Evolutionary conservation across 352 stramenopile species (phyloP), one percentile per base, ranked within the genome.

Genomic region (Pythium myriotylum): DNA sequence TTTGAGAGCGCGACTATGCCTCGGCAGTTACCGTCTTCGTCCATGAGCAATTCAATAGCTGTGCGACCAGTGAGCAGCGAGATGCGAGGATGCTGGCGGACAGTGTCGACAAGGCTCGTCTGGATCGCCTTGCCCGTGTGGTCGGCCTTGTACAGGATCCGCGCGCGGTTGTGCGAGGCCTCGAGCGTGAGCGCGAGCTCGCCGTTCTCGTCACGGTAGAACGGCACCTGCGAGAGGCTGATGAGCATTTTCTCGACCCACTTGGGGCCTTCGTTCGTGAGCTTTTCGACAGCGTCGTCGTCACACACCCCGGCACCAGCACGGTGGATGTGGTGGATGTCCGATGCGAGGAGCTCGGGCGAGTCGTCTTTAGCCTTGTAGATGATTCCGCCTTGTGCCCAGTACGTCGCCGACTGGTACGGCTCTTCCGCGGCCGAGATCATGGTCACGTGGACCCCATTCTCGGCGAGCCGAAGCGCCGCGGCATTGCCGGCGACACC

Each of bases 371-470:
- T 67, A 32, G 81, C 79, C 62, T 92, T 92, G 78, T 98, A 98
- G 59, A 98, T 98, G 61, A 98, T 98, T 2, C 95, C 95, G 22
- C 95, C 95, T 62, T 98, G 95, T 6, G 95, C 95, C 77, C 92
- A 98, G 67, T 95, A 98, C 1, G 89, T 98, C 55, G 97, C 97
- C 68, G 93, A 98, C 71, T 98, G 86, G 63, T 86, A 78, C 19
- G 76, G 73, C 57, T 96, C 73, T 45, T 86, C 59, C 0, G 87
- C 80, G 9, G 85, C 78, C 13, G 84, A 74, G 22, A 96, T 65
- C 76, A 96, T 89, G 2, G 81, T 92, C 29, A 96, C 87, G 32
- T 81, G 77, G 48, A 96, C 51, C 24, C 87, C 87, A 24, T 84
- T 66, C 27, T 86, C 79, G 10, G 87, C 87, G 7, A 91, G 71